These are phyloP conservation scores for Talaromyces wortmannii DNA, from an alignment of 495 filamentous ascomycete genomes.

Conservation along the genomic window DNA sequence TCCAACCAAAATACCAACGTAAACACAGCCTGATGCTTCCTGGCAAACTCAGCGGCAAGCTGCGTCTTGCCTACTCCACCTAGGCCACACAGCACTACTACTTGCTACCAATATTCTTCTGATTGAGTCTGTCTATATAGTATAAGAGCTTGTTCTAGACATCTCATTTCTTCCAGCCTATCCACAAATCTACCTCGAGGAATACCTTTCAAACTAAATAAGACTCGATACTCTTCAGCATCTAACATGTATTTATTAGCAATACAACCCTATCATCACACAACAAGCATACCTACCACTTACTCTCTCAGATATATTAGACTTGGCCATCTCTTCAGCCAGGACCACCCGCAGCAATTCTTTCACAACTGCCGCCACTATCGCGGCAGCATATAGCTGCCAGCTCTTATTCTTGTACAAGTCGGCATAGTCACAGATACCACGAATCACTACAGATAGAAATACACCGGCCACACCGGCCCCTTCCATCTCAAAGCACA, in stretches of 20 bases:
- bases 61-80: slow-evolving; percentile 27
- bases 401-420: slow-evolving; percentile 17
- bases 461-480: slow-evolving; percentile 17
- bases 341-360: slow-evolving; percentile 3
- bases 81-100: slow-evolving; percentile 14
- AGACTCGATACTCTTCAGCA: slow-evolving; percentile 6
- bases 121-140: slow-evolving; percentile 3
- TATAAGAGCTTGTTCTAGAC: slow-evolving; percentile 12
- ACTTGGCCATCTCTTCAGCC: slow-evolving; percentile 4
- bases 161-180: slow-evolving; percentile 12
- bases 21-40: slow-evolving; percentile 7
- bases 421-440: slow-evolving; percentile 18
- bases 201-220: slow-evolving; percentile 16
- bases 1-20: slow-evolving; percentile 16
- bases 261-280: neutral
- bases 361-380: slow-evolving; percentile 11
- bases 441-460: slow-evolving; percentile 11
- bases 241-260: slow-evolving; percentile 1
- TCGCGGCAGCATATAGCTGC: slow-evolving; percentile 15
- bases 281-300: neutral
- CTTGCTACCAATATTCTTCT: neutral
- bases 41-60: slow-evolving; percentile 16
- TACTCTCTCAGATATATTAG: neutral
- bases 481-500: slow-evolving; percentile 26
- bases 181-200: slow-evolving; percentile 15